Base-by-base conservation (phyloP, 306 rosid species). In the Nissolia schottii region DNA sequence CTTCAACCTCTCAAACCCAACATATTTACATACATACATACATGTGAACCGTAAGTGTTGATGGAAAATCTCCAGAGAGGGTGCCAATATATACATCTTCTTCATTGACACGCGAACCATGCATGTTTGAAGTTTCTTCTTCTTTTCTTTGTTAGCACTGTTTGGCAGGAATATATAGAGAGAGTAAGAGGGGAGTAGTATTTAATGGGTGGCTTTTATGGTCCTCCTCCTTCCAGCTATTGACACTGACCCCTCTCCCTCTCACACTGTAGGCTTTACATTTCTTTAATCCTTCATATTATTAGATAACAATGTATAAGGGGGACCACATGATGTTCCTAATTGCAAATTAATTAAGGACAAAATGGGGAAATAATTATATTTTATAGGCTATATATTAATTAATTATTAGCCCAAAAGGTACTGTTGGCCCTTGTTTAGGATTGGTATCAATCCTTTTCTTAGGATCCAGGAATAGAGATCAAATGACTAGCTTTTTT, bases 1-100 rank as follows among this genome's bases (percentile, higher is more conserved):
- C 97, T 91, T 91, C 91, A 91, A 84, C 67, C 97, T 89, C 97
- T 91, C 97, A 88, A 88, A 84, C 92, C 92, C 87, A n/a, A n/a
- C n/a, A n/a, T n/a, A n/a, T n/a, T n/a, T n/a, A n/a, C n/a, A n/a
- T n/a, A n/a, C n/a, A n/a, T n/a, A 84, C 95, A 85, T 66, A 67
- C 64, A 62, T 62, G 51, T 38, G 69, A 55, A 49, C 24, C 24
- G 12, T n/a, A n/a, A n/a, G n/a, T n/a, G 64, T 54, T 34, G 80
- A 69, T 29, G 78, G 59, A 45, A 75, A 67, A n/a, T n/a, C n/a
- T 59, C 72, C 16, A 54, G 23, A 51, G 57, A 58, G 56, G 40
- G 37, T 54, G 45, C 6, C 15, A 9, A 38, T 38, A 37, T 38
- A 41, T 64, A 27, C 9, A 34, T 34, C 40, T 34, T 32, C 27